Conservation (phyloP, 129 eudicot species). For the Oenanthe sinensis region DNA sequence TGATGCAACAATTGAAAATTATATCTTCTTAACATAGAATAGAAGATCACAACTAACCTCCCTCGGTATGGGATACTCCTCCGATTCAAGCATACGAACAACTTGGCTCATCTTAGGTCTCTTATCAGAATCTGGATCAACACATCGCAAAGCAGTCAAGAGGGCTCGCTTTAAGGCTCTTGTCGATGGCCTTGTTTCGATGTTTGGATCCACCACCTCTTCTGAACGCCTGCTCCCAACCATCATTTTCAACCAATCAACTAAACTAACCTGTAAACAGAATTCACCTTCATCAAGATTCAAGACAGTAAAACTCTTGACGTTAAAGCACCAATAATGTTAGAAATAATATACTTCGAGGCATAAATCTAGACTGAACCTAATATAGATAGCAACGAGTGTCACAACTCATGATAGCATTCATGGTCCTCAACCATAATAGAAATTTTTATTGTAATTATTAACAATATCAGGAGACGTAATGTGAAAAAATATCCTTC, state of each 20-base stretch:
- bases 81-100: slow-evolving; percentile 90
- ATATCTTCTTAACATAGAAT: background rate
- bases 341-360: background rate
- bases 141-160: slow-evolving; percentile 72
- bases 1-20: background rate
- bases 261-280: slow-evolving; percentile 60
- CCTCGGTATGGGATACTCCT: slow-evolving; percentile 86
- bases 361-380: background rate
- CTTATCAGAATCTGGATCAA: slow-evolving; percentile 85
- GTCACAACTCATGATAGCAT: background rate
- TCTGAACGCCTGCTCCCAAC: slow-evolving; percentile 84
- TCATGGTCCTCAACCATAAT: background rate
- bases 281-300: background rate
- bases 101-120: slow-evolving; percentile 86
- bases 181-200: slow-evolving; percentile 73
- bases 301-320: background rate
- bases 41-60: slow-evolving; percentile 40
- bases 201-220: slow-evolving; percentile 81
- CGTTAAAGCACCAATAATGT: background rate
- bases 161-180: slow-evolving; percentile 78
- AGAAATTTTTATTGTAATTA: background rate
- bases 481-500: background rate
- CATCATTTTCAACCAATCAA: slow-evolving; percentile 93
- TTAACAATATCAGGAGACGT: background rate
- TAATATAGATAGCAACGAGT: background rate